Conservation (phyloP, 495 filamentous ascomycete genomes). For the Parathielavia appendiculata region DNA sequence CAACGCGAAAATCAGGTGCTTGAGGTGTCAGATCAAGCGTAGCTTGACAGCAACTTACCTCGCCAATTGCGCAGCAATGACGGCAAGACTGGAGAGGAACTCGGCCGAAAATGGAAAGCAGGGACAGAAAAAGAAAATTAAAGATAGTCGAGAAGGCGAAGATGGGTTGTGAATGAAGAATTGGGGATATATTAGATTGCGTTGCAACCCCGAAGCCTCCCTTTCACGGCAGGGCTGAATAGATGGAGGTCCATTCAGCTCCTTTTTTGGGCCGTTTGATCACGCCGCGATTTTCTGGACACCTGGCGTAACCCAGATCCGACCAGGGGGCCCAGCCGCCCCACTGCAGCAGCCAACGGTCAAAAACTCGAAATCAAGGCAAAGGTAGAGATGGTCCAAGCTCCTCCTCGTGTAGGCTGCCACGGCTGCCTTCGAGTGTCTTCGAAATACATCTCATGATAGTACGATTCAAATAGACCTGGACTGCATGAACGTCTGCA, state of each 20-base stretch:
- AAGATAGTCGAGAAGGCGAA: slow-evolving; percentile 23
- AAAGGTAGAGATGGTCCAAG: slow-evolving; percentile 19
- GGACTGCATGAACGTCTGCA: too few relatives aligned
- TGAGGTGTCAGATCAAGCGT: not conserved
- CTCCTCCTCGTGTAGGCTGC: slow-evolving; percentile 11
- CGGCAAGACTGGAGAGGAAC: not conserved
- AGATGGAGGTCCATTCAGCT: slow-evolving; percentile 6
- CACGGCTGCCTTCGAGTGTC: too few relatives aligned
- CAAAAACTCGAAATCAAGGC: too few relatives aligned
- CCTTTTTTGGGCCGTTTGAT: slow-evolving; percentile 8
- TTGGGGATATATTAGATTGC: slow-evolving; percentile 16
- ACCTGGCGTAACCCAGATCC: slow-evolving; percentile 24
- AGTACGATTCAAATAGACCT: too few relatives aligned
- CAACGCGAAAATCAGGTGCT: not conserved
- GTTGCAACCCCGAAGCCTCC: slow-evolving; percentile 20
- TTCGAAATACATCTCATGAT: too few relatives aligned
- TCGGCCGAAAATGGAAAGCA: slow-evolving; percentile 10
- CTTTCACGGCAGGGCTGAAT: slow-evolving; percentile 17
- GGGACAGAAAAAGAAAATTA: slow-evolving; percentile 17
- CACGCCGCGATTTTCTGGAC: slow-evolving; percentile 27
- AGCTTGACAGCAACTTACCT: slow-evolving; percentile 11
- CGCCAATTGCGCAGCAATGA: slow-evolving; percentile 4
- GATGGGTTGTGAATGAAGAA: not conserved
- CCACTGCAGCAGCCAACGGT: not conserved
- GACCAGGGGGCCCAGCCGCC: not conserved